Evolutionary conservation across 331 rosid species (phyloP), one percentile per base, ranked within the genome.

Genomic region (Spiraea crenata): DNA sequence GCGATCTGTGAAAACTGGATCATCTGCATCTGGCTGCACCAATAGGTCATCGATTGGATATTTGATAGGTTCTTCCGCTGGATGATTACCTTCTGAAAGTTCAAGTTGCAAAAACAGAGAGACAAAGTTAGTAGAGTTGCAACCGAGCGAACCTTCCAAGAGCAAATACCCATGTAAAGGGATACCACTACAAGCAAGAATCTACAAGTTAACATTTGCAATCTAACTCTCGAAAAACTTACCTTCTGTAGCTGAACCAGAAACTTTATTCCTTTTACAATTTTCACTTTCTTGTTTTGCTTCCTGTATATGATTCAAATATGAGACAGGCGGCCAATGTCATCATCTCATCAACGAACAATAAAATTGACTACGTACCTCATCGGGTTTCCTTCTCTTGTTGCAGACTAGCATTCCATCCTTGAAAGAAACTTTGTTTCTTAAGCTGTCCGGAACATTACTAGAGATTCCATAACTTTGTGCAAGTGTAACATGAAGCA

Each of bases 31-130:
- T 67, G 95, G 95, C 75, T 84, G 83, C 78, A 93, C 99, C 83
- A 91, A 79, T 42, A 89, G 81, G 82, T 93, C 97, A 56, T 93
- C 96, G 77, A 93, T 91, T 64, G 99, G 99, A 82, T 93, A 93
- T 81, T 89, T 91, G 74, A 87, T 79, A 17, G 76, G 74, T 71
- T 77, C 92, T 61, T 83, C 89, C 42, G 74, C 80, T 63, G 40
- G 68, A 15, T 71, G 74, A 67, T 62, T 84, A 37, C 77, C 77
- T 73, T 72, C 97, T 89, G 82, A 79, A 72, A 75, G 78, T 73
- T 50, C 45, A 76, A 69, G 65, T 71, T 52, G 11, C 37, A 57
- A 57, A 45, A 65, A 41, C 38, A 65, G 70, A 41, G 15, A 65
- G 56, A 59, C 46, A 60, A 63, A 60, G 56, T 31, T 16, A 62